These are phyloP conservation scores for Pyrenophora graminea DNA, from an alignment of 2,329 filamentous ascomycete genomes.

Conservation along the genomic window DNA sequence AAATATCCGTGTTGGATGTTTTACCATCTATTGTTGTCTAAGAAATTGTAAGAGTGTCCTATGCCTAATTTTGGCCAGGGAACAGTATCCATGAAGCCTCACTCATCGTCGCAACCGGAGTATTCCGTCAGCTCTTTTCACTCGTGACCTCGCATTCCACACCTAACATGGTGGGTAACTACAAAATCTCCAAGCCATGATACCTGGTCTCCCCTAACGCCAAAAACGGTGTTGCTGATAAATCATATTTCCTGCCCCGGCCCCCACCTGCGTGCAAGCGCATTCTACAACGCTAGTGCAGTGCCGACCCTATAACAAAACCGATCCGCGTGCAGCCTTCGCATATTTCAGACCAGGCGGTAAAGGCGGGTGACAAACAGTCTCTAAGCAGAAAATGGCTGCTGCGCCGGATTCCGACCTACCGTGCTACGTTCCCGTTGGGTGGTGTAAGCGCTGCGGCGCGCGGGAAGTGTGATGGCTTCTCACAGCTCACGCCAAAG, in stretches of 20 bases:
- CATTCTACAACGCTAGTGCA: neutral
- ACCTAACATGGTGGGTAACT: neutral
- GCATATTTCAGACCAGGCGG: neutral
- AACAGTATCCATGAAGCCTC: neutral
- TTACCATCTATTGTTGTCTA: no score
- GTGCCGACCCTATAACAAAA: neutral
- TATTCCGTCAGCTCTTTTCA: neutral
- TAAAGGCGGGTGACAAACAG: neutral
- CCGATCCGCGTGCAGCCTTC: neutral
- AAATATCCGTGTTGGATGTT: no score
- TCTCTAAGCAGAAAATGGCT: slow-evolving; percentile 1
- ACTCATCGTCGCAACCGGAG: neutral
- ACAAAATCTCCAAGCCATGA: neutral
- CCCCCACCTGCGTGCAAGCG: neutral
- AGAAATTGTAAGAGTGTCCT: no score
- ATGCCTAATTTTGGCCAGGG: neutral
- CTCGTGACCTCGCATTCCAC: neutral
- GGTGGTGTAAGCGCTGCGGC: slow-evolving; percentile 11
- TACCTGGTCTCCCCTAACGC: neutral
- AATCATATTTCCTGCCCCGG: neutral
- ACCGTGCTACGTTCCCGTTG: slow-evolving; percentile 2
- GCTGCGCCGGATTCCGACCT: neutral
- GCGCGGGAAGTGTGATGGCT: slow-evolving; percentile 1
- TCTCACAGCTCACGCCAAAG: neutral
- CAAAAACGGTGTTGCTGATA: neutral